Evolutionary conservation across 2,329 filamentous ascomycete species (phyloP), one percentile per base, ranked within the genome.

Genomic region (Colletotrichum eleusines): DNA sequence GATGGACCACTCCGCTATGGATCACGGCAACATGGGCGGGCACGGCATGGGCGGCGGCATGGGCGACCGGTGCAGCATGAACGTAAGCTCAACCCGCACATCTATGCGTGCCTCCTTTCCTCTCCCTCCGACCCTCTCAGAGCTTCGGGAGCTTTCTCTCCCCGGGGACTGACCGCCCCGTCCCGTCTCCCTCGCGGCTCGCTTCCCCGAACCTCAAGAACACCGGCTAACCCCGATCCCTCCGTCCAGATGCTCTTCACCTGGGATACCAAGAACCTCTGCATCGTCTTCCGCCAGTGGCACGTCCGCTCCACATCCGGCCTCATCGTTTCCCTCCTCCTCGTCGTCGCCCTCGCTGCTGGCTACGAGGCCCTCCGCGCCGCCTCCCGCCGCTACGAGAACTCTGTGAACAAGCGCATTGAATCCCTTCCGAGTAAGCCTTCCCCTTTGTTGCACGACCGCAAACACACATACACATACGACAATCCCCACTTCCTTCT

Each of bases 211-310:
- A 55, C 23, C 16, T 51, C 5, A 6, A n/a, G 28, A 14, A 26
- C 50, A 20, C 33, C 31, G 11, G 46, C 74, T 77, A 54, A 78
- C 71, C 68, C 42, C 66, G 26, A 35, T 18, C 31, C 40, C 31
- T 59, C 33, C 38, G 31, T 62, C 26, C 75, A 97, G 94, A 98
- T 98, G 95, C 90, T 98, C 75, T 99, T 99, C 85, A 98, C 94
- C 72, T 99, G 95, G 95, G 90, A 94, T 80, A 95, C 95, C 3
- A 89, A 87, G 67, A 92, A 98, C 83, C 93, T 99, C 74, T 99
- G 96, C 87, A 97, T 99, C 81, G 89, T 99, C 81, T 99, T 98
- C 86, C 88, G 87, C 76, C 90, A 91, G 82, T 99, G 96, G 96
- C 95, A 93, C 83, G 84, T 99, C 81, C 90, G 88, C 73, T 90